Evolutionary conservation across 768 basidiomycete species (phyloP), one percentile per base, ranked within the genome.

Genomic region (Tylopilus subfusipes): DNA sequence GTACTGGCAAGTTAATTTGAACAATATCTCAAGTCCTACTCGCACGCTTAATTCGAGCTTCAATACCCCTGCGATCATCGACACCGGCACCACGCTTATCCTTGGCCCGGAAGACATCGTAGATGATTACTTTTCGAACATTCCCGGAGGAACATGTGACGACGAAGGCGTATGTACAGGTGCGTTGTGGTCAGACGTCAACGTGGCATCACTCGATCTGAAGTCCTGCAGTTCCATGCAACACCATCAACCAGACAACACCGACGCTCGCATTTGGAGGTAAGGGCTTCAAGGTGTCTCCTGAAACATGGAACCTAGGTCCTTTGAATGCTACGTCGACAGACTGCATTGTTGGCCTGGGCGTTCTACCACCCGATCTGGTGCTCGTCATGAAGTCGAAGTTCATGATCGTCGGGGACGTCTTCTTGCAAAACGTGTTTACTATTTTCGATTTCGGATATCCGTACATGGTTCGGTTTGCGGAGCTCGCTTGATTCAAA

Each of bases 251-350:
- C 29, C 62, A 44, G 58, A 65, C 50, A 59, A 63, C 34, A 13
- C 59, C 64, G 16, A 24, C 55, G 22, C 25, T 79, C 48, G 65
- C 64, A 0, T 73, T 80, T 62, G 72, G 64, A 48, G 70, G 69
- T 18, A 63, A 61, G 45, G 33, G 55, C 5, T 78, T 75, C 63
- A 14, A 40, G 19, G 67, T 80, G 52, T 55, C 64, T 22, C 43
- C 64, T 4, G 58, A 51, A 9, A 63, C 62, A 27, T 73, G 71
- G 70, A 78, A 76, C 63, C 61, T 81, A 5, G 81, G 78, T 9
- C 58, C 60, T 11, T 46, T 57, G 9, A 7, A 3, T 14, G 2
- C 12, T 2, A 25, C 11, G 3, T 68, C 68, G 25, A 49, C 59
- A 7, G 50, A 63, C 21, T 76, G 76, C 52, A 50, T 72, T 2